These are phyloP conservation scores for Wallacemonas sp. DNA, from an alignment of 208 protist species.

Conservation along the genomic window DNA sequence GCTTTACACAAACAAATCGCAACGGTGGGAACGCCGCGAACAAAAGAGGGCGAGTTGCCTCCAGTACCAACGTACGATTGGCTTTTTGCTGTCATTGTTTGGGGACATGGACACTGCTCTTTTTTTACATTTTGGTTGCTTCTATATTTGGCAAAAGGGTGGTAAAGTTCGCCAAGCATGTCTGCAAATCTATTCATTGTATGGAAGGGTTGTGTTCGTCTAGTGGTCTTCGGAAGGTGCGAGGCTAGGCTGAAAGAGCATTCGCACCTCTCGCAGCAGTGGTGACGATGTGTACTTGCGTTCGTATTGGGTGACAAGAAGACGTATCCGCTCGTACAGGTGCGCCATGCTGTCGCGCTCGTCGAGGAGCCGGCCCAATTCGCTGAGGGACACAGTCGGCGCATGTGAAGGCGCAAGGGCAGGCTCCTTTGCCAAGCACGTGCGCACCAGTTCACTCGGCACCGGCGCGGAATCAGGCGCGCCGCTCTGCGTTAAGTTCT, in stretches of 20 bases:
- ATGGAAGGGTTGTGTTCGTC: neutral
- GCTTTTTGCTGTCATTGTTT: too few species aligned
- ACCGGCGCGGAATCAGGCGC: neutral
- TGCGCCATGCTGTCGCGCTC: slow-evolving; percentile 63
- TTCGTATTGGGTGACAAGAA: slow-evolving; percentile 8
- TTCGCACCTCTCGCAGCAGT: slow-evolving; percentile 24
- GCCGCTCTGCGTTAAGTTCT: slow-evolving; percentile 27
- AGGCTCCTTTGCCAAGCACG: slow-evolving; percentile 2
- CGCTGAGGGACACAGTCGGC: slow-evolving; percentile 46
- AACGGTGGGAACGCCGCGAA: too few species aligned
- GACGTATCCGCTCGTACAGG: slow-evolving; percentile 27
- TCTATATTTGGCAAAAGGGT: too few species aligned
- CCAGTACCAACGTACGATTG: too few species aligned
- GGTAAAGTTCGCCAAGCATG: neutral
- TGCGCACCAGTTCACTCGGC: neutral
- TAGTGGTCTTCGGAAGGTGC: neutral
- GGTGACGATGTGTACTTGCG: slow-evolving; percentile 10
- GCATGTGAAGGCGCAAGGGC: neutral
- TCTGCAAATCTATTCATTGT: neutral
- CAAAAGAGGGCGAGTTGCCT: too few species aligned
- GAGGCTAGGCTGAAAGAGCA: slow-evolving; percentile 25
- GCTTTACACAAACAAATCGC: too few species aligned
- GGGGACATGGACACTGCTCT: too few species aligned
- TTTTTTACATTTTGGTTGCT: too few species aligned
- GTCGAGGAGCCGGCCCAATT: slow-evolving; percentile 63